Evolutionary conservation across 495 filamentous ascomycete genomes (phyloP).

Genomic region (Daldinia loculata): DNA sequence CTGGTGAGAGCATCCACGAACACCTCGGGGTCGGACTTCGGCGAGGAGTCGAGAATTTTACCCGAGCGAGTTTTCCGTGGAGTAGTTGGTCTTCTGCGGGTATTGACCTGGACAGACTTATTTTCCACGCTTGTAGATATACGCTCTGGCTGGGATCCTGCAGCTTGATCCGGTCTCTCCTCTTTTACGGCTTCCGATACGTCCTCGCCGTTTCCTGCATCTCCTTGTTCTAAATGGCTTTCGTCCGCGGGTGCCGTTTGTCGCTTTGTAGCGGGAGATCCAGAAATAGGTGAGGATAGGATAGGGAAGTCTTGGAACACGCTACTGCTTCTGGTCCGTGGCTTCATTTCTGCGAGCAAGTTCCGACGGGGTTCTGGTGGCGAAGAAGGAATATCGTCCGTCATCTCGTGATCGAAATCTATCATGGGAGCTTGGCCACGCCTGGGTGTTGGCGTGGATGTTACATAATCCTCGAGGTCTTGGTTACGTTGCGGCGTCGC

Average conservation of each 20-base stretch:
- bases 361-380: conserved; percentile 60
- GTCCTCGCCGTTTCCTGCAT: conserved; percentile 23
- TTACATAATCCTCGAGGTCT: conserved; percentile 68
- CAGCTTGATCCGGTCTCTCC: conserved; percentile 11
- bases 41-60: conserved; percentile 40
- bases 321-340: conserved; percentile 50
- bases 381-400: conserved; percentile 60
- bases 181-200: conserved; percentile 17
- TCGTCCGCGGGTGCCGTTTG: conserved; percentile 29
- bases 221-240: conserved; percentile 15
- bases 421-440: conserved; percentile 55
- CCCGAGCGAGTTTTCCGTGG: conserved; percentile 16
- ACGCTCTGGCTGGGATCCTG: conserved; percentile 3
- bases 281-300: conserved; percentile 57
- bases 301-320: conserved; percentile 57
- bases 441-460: conserved; percentile 83
- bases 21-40: conserved; percentile 51
- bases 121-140: background rate
- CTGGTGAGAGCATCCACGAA: conserved; percentile 60
- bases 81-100: conserved; percentile 5
- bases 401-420: conserved; percentile 52
- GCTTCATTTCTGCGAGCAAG: conserved; percentile 57
- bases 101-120: background rate
- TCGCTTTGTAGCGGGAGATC: conserved; percentile 48
- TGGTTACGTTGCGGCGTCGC: conserved; percentile 51